These are phyloP conservation scores for Chlorociboria aeruginascens DNA, from an alignment of 495 filamentous ascomycete genomes.

Conservation along the genomic window DNA sequence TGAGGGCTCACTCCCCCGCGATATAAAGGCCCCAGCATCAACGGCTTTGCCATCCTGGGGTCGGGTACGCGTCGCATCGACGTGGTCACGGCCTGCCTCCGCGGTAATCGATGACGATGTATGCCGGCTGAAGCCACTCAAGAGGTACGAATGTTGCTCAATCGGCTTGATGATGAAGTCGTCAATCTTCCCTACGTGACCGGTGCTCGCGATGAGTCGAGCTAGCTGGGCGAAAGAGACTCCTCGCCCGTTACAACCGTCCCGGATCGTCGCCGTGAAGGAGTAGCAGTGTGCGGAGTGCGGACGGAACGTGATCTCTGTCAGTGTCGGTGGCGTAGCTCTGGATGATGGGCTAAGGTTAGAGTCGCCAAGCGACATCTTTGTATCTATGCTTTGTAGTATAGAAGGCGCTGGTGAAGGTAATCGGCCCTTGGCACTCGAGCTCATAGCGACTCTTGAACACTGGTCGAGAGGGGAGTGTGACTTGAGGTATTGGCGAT, in stretches of 20 bases:
- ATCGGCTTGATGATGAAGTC: slow-evolving; percentile 10
- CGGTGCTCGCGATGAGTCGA: slow-evolving; percentile 8
- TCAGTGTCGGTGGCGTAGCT: not conserved
- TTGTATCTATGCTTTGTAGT: slow-evolving; percentile 3
- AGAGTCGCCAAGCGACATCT: not conserved
- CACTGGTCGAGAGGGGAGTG: slow-evolving; percentile 3
- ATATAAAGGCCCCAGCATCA: no score
- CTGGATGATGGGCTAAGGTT: not conserved
- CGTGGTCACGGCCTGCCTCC: no score
- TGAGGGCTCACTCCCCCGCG: no score
- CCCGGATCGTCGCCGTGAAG: slow-evolving; percentile 39
- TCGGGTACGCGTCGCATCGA: no score
- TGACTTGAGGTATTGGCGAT: slow-evolving; percentile 2
- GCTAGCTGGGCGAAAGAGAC: slow-evolving; percentile 16
- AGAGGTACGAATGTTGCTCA: slow-evolving; percentile 13
- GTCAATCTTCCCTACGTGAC: slow-evolving; percentile 8
- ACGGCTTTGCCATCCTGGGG: no score
- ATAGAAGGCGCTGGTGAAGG: slow-evolving; percentile 6
- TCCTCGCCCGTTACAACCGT: slow-evolving; percentile 39
- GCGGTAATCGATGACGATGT: slow-evolving; percentile 4
- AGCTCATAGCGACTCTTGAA: slow-evolving; percentile 4
- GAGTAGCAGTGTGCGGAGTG: slow-evolving; percentile 19
- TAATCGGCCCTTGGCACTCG: slow-evolving; percentile 4
- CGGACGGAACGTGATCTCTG: not conserved
- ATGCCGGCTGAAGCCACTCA: slow-evolving; percentile 12